Conservation (phyloP, 768 basidiomycete species). For the Russula griseocarnosa region DNA sequence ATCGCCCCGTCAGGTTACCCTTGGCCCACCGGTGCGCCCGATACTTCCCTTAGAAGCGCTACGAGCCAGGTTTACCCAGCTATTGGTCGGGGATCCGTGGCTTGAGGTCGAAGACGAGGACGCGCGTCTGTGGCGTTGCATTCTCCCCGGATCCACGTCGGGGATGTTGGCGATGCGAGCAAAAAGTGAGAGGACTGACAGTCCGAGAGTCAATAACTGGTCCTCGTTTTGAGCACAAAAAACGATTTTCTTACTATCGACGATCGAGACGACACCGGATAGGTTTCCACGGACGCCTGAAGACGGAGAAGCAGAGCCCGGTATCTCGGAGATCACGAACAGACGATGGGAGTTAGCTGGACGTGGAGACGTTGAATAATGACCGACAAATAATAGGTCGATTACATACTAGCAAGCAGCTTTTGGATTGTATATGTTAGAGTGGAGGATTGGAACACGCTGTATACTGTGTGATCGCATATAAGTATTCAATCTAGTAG, state of each 20-base stretch:
- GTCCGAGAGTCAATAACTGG: not conserved
- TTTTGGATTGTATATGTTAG: slow-evolving; percentile 74
- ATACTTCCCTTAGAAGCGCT: slow-evolving; percentile 24
- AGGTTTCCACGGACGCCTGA: slow-evolving; percentile 48
- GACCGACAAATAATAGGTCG: not conserved
- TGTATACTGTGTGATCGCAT: slow-evolving; percentile 53
- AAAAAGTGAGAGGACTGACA: slow-evolving; percentile 70
- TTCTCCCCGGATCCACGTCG: slow-evolving; percentile 70
- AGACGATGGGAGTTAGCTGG: slow-evolving; percentile 78
- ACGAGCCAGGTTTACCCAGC: slow-evolving; percentile 14
- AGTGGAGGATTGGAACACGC: slow-evolving; percentile 59
- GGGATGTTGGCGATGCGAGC: slow-evolving; percentile 70
- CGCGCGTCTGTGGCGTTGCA: slow-evolving; percentile 75
- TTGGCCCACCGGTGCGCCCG: not conserved
- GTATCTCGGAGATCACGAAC: slow-evolving; percentile 66
- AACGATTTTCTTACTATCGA: slow-evolving; percentile 58
- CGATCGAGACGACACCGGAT: slow-evolving; percentile 75
- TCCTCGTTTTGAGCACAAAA: not conserved
- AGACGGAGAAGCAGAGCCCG: slow-evolving; percentile 47
- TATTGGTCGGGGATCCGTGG: slow-evolving; percentile 26
- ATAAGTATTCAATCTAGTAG: not conserved
- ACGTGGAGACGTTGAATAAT: slow-evolving; percentile 1
- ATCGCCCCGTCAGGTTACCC: slow-evolving; percentile 1
- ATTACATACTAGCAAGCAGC: slow-evolving; percentile 68
- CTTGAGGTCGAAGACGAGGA: slow-evolving; percentile 70